These are phyloP conservation scores for Balamuthia mandrillaris DNA, from an alignment of 208 protist species.

Conservation along the genomic window DNA sequence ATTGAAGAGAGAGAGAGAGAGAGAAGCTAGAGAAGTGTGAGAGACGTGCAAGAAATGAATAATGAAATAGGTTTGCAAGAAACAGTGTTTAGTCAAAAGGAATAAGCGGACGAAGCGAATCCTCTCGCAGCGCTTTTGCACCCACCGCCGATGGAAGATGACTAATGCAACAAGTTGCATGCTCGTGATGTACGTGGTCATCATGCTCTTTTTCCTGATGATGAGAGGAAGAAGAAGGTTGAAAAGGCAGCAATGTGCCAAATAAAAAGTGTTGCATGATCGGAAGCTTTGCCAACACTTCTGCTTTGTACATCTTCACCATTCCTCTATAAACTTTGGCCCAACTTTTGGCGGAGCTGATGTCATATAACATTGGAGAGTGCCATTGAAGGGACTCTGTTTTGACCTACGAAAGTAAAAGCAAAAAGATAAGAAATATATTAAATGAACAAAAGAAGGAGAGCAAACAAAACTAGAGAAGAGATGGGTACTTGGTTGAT, in stretches of 20 bases:
- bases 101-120: too few relatives aligned
- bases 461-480: background rate
- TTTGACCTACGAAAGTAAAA: constrained; percentile 39
- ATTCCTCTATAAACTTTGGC: constrained; percentile 55
- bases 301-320: constrained; percentile 56
- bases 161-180: background rate
- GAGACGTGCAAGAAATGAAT: too few relatives aligned
- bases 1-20: too few relatives aligned
- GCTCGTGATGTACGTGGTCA: background rate
- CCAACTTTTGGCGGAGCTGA: constrained; percentile 48
- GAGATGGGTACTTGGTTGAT: constrained; percentile 51
- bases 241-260: constrained; percentile 16
- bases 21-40: too few relatives aligned
- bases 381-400: constrained; percentile 58
- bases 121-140: too few relatives aligned
- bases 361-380: constrained; percentile 39
- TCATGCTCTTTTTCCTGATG: background rate
- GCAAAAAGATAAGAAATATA: background rate
- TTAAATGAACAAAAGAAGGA: background rate
- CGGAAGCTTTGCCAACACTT: constrained; percentile 56
- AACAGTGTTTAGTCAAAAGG: too few relatives aligned
- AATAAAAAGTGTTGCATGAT: constrained; percentile 65
- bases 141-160: too few relatives aligned
- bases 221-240: background rate
- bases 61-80: too few relatives aligned